Evolutionary conservation across 768 basidiomycete species (phyloP).

Genomic region (Trametes cinnabarina): DNA sequence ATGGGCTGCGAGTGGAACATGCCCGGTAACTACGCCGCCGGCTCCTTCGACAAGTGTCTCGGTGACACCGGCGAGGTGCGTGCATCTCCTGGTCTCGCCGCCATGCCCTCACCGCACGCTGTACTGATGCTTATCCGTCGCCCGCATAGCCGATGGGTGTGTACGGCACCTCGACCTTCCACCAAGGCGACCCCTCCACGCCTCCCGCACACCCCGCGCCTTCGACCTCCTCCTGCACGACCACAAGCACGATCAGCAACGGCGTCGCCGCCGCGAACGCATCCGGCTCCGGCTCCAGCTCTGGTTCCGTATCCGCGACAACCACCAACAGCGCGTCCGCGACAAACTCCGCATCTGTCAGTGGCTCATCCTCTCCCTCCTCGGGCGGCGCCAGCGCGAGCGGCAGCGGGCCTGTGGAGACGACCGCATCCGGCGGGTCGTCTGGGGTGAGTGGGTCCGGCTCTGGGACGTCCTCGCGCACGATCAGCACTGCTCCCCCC

Average conservation of each 20-base stretch:
- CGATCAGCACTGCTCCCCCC: neutral
- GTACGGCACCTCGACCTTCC: slow-evolving; percentile 64
- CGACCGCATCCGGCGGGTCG: neutral
- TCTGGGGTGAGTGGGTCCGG: neutral
- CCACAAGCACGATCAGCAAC: slow-evolving; percentile 52
- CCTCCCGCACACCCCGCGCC: slow-evolving; percentile 57
- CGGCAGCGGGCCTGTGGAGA: neutral
- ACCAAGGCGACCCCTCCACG: slow-evolving; percentile 58
- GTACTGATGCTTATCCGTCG: no score
- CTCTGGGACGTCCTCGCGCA: neutral
- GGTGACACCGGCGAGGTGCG: slow-evolving; percentile 51
- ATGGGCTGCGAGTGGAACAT: slow-evolving; percentile 66
- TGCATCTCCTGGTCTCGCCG: no score
- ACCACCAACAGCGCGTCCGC: neutral
- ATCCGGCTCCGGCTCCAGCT: neutral
- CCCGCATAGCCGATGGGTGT: slow-evolving; percentile 70
- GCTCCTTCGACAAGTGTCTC: slow-evolving; percentile 44
- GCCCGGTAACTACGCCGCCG: slow-evolving; percentile 44
- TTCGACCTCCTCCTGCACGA: slow-evolving; percentile 58
- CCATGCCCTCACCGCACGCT: no score
- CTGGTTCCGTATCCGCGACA: neutral
- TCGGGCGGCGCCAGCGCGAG: neutral
- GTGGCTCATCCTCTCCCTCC: neutral
- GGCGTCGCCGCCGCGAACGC: slow-evolving; percentile 18
- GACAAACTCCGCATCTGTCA: neutral